Percentiles rank a stretch among this genome's conserved stretches.
phyloP scores from a whole-genome alignment of 2,329 filamentous ascomycete species.

The Botrytis pseudocinerea region DNA sequence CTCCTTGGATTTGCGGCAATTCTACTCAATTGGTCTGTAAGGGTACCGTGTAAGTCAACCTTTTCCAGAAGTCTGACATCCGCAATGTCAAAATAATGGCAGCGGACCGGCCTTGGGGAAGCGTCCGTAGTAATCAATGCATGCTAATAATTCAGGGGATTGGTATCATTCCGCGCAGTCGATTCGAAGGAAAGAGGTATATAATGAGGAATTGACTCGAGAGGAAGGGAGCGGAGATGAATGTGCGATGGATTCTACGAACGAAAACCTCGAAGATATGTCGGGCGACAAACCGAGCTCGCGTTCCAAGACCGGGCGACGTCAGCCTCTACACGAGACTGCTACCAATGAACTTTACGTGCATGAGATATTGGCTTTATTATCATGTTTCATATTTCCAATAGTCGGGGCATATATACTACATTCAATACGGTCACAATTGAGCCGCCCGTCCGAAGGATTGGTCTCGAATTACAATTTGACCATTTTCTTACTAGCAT shows the following conservation, averaged over 20 bases:
- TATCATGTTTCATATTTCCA: conserved; percentile 78
- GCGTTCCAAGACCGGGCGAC: conserved; percentile 32
- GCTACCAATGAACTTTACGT: conserved; percentile 66
- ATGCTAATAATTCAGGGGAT: conserved; percentile 49
- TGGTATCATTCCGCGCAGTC: conserved; percentile 75
- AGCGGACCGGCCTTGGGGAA: not conserved
- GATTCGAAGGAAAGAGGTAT: conserved; percentile 55
- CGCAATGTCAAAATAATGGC: not conserved
- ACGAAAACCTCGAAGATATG: conserved; percentile 36
- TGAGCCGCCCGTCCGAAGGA: conserved; percentile 81
- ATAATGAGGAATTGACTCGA: conserved; percentile 38
- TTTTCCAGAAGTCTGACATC: not conserved
- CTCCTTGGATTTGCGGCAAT: conserved; percentile 77
- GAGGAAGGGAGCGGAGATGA: conserved; percentile 51
- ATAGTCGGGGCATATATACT: conserved; percentile 79
- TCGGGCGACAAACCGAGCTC: conserved; percentile 20
- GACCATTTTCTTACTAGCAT: conserved; percentile 83
- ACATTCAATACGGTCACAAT: conserved; percentile 75
- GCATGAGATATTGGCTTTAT: conserved; percentile 73
- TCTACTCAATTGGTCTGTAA: conserved; percentile 90
- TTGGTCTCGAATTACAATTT: conserved; percentile 92
- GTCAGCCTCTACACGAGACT: conserved; percentile 36
- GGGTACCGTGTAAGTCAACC: conserved; percentile 65
- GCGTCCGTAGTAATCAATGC: not conserved
- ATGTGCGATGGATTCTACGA: conserved; percentile 36